phyloP scores from a whole-genome alignment of 306 rosid species.

The Purshia tridentata region DNA sequence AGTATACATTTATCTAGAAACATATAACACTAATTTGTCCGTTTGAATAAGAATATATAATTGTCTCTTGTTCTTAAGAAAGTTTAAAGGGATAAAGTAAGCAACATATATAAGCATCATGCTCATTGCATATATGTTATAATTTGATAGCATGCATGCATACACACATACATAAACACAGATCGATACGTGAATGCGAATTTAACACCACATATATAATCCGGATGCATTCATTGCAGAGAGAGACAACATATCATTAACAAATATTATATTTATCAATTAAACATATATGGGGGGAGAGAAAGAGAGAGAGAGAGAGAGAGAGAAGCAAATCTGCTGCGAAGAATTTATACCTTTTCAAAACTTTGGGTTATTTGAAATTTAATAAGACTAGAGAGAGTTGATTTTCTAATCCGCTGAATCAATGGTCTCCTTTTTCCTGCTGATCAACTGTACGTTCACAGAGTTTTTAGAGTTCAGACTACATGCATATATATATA shows the following conservation, averaged over 20 bases:
- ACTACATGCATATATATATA: background rate
- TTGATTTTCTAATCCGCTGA: conserved; percentile 4
- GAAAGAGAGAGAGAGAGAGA: background rate
- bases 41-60: too few relatives aligned
- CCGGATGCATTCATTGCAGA: background rate
- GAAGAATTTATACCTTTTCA: conserved; percentile 19
- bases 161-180: background rate
- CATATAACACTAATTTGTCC: background rate
- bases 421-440: conserved; percentile 10
- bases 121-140: background rate
- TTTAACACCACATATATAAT: background rate
- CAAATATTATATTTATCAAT: background rate
- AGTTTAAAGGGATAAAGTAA: background rate
- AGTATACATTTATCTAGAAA: too few relatives aligned
- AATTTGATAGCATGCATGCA: background rate
- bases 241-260: background rate
- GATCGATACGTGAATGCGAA: background rate
- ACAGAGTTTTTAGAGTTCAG: conserved; percentile 15
- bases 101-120: background rate
- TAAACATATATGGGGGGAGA: background rate
- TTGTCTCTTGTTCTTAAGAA: background rate
- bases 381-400: conserved; percentile 4
- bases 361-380: conserved; percentile 17
- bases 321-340: conserved; percentile 9
- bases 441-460: conserved; percentile 16